A percentile compares a stretch with the other conserved stretches of the same genome.
Evolutionary conservation across 2,329 filamentous ascomycete genomes (phyloP).

Genomic region (Aspergillus thermomutatus): DNA sequence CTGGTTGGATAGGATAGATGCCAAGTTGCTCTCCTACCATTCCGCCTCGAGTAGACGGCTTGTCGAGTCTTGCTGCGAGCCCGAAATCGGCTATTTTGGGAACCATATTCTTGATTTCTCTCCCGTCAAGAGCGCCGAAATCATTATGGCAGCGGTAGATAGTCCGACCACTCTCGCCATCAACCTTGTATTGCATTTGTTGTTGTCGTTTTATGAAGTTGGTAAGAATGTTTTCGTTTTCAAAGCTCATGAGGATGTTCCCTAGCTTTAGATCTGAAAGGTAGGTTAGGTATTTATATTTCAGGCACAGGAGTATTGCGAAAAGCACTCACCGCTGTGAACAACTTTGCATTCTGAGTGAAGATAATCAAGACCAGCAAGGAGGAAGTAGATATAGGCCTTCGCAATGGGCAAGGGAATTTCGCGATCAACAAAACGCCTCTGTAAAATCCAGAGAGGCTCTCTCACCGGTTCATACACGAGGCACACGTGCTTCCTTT

Average conservation of each 20-base stretch:
- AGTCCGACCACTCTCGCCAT: conserved; percentile 9
- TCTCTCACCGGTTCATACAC: conserved; percentile 36
- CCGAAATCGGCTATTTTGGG: conserved; percentile 23
- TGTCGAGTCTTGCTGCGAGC: conserved; percentile 11
- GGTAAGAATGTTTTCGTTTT: conserved; percentile 16
- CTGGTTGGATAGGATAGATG: conserved; percentile 44
- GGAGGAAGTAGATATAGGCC: conserved; percentile 31
- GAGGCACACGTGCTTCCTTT: conserved; percentile 32
- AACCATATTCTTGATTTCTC: conserved; percentile 13
- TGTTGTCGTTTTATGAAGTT: conserved; percentile 22
- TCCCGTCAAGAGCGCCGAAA: conserved; percentile 16
- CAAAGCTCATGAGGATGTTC: conserved; percentile 38
- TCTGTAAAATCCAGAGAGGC: conserved; percentile 29
- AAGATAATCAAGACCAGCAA: conserved; percentile 40
- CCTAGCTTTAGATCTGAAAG: conserved; percentile 39
- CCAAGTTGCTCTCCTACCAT: conserved; percentile 8
- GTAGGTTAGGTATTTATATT: neutral
- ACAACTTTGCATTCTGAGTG: conserved; percentile 38
- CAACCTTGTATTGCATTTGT: conserved; percentile 13
- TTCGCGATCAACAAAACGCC: conserved; percentile 20
- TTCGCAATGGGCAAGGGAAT: conserved; percentile 29
- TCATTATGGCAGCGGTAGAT: conserved; percentile 23
- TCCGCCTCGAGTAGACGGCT: conserved; percentile 3
- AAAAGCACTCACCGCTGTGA: conserved; percentile 30
- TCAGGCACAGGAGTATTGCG: neutral